These are phyloP conservation scores for Kuraishia capsulata DNA, from an alignment of 805 yeast species.

Conservation along the genomic window DNA sequence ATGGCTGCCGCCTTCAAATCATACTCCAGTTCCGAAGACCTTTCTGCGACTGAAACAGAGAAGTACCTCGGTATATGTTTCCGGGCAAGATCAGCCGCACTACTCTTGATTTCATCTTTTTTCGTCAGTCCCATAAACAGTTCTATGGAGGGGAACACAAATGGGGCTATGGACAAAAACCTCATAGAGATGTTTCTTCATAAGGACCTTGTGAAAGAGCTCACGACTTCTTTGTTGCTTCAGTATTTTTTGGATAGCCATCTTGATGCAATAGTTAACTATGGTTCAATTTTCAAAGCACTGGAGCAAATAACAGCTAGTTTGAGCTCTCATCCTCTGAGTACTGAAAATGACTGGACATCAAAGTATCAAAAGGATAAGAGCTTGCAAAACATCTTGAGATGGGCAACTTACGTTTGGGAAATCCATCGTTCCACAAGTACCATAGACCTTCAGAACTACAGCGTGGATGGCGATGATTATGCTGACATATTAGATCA, in stretches of 20 bases:
- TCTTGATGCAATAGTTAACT: not conserved
- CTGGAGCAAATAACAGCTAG: not conserved
- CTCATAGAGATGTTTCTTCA: too few relatives aligned
- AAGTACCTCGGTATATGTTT: not conserved
- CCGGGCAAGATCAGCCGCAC: not conserved
- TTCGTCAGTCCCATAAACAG: not conserved
- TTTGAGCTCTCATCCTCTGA: too few relatives aligned
- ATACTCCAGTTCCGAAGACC: not conserved
- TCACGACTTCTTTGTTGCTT: not conserved
- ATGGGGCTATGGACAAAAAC: not conserved
- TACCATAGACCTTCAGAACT: slow-evolving; percentile 36
- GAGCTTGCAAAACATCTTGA: slow-evolving; percentile 12
- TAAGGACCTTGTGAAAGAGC: not conserved
- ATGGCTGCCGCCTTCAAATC: not conserved
- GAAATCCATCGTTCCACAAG: slow-evolving; percentile 39
- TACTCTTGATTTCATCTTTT: not conserved
- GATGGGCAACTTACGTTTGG: slow-evolving; percentile 23
- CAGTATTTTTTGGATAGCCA: not conserved
- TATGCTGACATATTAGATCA: slow-evolving; percentile 31
- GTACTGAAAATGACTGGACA: not conserved
- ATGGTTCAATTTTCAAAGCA: not conserved
- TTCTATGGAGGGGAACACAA: not conserved
- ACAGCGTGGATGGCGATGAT: slow-evolving; percentile 30
- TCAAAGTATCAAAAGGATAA: slow-evolving; percentile 7
- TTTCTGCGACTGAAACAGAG: too few relatives aligned